These are phyloP conservation scores for Xylaria multiplex DNA, from an alignment of 2,329 filamentous ascomycete genomes.

Conservation along the genomic window DNA sequence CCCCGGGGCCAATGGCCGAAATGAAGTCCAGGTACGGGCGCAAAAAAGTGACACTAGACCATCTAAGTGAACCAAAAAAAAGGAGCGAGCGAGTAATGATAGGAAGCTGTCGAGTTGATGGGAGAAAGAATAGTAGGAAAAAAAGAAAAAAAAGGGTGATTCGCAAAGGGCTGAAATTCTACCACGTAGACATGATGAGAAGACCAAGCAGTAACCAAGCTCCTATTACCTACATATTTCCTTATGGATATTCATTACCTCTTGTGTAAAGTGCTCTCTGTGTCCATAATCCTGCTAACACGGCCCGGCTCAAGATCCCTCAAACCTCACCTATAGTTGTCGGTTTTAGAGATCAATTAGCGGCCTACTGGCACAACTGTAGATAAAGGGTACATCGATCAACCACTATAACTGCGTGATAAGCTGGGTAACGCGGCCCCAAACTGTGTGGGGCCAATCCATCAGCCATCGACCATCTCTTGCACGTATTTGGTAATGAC, in stretches of 20 bases:
- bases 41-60: slow-evolving; percentile 8
- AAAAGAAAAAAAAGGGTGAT: not conserved
- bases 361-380: not conserved
- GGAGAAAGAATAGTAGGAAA: slow-evolving; percentile 1
- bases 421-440: slow-evolving; percentile 15
- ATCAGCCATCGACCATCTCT: slow-evolving; percentile 26
- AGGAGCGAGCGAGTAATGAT: slow-evolving; percentile 22
- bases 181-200: not conserved
- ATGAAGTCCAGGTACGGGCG: slow-evolving; percentile 17
- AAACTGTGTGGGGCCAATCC: slow-evolving; percentile 32
- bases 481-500: slow-evolving; percentile 31
- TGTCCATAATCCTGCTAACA: slow-evolving; percentile 28
- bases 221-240: slow-evolving; percentile 28
- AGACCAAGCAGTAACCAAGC: not conserved
- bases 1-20: slow-evolving; percentile 20
- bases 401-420: slow-evolving; percentile 4
- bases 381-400: slow-evolving; percentile 11
- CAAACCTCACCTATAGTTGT: slow-evolving; percentile 1
- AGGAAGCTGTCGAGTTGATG: slow-evolving; percentile 11
- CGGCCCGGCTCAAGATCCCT: slow-evolving; percentile 12
- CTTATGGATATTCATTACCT: slow-evolving; percentile 10
- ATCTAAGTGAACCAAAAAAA: slow-evolving; percentile 22
- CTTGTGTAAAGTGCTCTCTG: not conserved
- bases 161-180: slow-evolving; percentile 13
- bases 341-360: not conserved